Percentiles rank a stretch among this genome's conserved stretches.
Conservation (phyloP, 1,284 basidiomycete species). For the Puccinia coronata region DNA sequence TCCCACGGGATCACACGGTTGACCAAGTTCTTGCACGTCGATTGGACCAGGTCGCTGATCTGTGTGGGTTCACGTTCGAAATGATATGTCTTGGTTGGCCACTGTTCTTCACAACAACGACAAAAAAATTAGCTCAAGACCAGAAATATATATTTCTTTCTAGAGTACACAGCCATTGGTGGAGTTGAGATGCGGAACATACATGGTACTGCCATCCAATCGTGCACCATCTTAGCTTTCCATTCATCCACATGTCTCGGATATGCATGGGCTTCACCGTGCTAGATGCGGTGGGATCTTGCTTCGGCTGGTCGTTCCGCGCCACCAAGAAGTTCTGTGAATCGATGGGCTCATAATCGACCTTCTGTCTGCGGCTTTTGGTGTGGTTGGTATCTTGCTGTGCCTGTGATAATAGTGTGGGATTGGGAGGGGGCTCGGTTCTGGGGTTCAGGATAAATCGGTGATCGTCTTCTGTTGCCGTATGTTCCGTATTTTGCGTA, state of each 20-base stretch:
- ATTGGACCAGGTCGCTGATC: slow-evolving; percentile 31
- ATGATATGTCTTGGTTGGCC: slow-evolving; percentile 46
- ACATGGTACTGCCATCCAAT: slow-evolving; percentile 47
- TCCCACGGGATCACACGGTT: slow-evolving; percentile 38
- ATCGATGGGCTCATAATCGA: slow-evolving; percentile 38
- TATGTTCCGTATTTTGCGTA: not conserved
- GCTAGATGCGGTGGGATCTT: slow-evolving; percentile 19
- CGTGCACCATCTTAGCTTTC: slow-evolving; percentile 43
- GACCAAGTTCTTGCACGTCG: slow-evolving; percentile 22
- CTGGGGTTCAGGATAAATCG: slow-evolving; percentile 14
- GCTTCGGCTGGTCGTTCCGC: slow-evolving; percentile 20
- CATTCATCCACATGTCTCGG: slow-evolving; percentile 39
- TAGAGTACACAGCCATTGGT: not conserved
- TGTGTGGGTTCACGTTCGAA: slow-evolving; percentile 41
- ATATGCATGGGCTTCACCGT: slow-evolving; percentile 26
- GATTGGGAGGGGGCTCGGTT: not conserved
- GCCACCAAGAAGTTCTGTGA: slow-evolving; percentile 27
- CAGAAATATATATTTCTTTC: not conserved
- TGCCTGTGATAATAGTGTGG: not conserved
- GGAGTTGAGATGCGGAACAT: not conserved
- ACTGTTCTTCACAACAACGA: not conserved
- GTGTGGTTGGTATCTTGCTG: not conserved
- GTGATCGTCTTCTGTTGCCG: not conserved
- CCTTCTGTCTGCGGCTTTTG: slow-evolving; percentile 28
- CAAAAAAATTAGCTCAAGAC: not conserved